Evolutionary conservation across 2,329 filamentous ascomycete species (phyloP), one percentile per base, ranked within the genome.

Genomic region (Stachybotrys echinatus): DNA sequence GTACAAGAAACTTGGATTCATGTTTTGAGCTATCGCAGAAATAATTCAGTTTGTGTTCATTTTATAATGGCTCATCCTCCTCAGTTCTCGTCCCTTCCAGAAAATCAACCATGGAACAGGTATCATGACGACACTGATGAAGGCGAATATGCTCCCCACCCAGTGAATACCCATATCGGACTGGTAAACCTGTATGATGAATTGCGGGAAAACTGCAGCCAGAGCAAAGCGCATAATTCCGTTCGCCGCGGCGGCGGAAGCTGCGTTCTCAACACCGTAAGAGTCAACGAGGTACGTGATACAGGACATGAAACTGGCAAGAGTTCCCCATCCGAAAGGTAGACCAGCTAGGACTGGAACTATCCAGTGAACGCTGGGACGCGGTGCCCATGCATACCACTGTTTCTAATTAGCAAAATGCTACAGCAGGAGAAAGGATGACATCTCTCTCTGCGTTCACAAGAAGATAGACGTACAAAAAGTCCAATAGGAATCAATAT

Each of bases 121-220:
- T 1, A 58, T 37, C 2, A 58, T 42, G 6, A 22, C 49, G 6
- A 58, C 23, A 7, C 54, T 51, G 2, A 57, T 31, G 19, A 58
- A 58, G 3, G 54, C 57, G 23, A 58, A 57, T 1, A 58, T 46
- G 42, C 57, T 58, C 1, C 52, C 55, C 6, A 50, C 54, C 54
- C 54, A 55, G 19, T 47, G 42, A 3, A 51, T 48, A 12, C 47
- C 49, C 39, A 55, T 42, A 8, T 23, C 48, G 14, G 27, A 34
- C 10, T 55, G 44, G 17, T 54, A 53, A 51, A 55, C 48, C 48
- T 64, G 65, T 5, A 73, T 58, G 0, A 70, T 69, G 52, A 76
- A 76, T 0, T 76, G 57, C 2, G 74, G 74, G 44, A 77, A 76
- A 0, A 58, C 66, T 1, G 67, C 66, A 2, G 67, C 70, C 10